Conservation (phyloP, 306 rosid genomes). For the Quercus suber region DNA sequence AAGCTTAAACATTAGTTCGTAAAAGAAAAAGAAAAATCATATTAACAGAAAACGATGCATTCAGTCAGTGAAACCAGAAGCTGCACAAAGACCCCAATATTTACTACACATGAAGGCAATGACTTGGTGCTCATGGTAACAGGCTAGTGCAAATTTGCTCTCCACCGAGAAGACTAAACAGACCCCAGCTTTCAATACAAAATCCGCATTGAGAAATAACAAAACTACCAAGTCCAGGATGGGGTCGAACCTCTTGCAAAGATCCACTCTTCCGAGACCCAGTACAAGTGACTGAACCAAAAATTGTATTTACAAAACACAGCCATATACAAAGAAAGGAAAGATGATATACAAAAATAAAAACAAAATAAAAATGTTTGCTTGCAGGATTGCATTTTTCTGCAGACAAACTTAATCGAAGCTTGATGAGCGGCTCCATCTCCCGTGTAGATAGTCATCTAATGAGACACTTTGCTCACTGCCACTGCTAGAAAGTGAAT, state of each 20-base stretch:
- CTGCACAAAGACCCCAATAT: neutral
- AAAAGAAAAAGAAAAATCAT: too few relatives aligned
- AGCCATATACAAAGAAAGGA: neutral
- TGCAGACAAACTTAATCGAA: slow-evolving; percentile 23
- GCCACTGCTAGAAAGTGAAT: slow-evolving; percentile 56
- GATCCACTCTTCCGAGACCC: slow-evolving; percentile 37
- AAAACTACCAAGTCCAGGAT: slow-evolving; percentile 18
- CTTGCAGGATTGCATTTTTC: neutral
- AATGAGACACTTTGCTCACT: slow-evolving; percentile 63
- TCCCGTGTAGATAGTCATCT: slow-evolving; percentile 64
- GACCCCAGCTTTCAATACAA: too few relatives aligned
- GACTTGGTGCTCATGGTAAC: too few relatives aligned
- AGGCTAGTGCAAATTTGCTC: too few relatives aligned
- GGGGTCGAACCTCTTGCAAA: slow-evolving; percentile 8
- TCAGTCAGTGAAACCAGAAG: too few relatives aligned
- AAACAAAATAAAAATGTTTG: neutral
- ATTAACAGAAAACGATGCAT: too few relatives aligned
- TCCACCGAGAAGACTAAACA: too few relatives aligned
- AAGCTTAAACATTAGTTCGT: too few relatives aligned
- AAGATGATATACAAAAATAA: neutral
- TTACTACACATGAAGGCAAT: too few relatives aligned
- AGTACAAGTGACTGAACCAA: neutral
- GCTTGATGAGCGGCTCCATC: slow-evolving; percentile 41
- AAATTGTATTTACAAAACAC: neutral
- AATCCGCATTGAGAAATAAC: neutral